These are phyloP conservation scores for Leonotis leonurus DNA, from an alignment of 257 asterid species.

Conservation along the genomic window DNA sequence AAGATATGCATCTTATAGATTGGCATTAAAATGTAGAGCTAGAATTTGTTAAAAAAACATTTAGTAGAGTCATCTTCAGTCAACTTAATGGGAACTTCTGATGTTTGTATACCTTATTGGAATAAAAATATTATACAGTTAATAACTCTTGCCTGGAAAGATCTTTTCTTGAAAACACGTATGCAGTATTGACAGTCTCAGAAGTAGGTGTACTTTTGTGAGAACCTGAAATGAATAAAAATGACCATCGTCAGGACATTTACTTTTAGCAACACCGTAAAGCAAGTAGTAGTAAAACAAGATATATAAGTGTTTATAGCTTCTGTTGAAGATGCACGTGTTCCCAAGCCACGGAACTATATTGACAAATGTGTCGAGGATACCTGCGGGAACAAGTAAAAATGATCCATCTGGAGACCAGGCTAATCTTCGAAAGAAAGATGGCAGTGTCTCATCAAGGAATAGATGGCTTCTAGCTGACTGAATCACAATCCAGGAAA, in stretches of 20 bases:
- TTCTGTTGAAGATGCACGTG: neutral
- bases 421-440: constrained; percentile 91
- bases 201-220: constrained; percentile 60
- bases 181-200: constrained; percentile 74
- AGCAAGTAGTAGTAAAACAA: neutral
- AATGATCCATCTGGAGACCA: constrained; percentile 99
- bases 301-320: neutral
- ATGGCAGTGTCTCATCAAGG: constrained; percentile 92
- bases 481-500: constrained; percentile 38
- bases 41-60: no score
- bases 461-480: constrained; percentile 75
- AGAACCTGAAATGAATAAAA: constrained; percentile 46
- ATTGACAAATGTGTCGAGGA: neutral
- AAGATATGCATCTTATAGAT: no score
- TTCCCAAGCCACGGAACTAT: constrained; percentile 1
- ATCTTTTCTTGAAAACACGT: constrained; percentile 79
- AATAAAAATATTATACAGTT: constrained; percentile 12
- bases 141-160: constrained; percentile 79
- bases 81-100: neutral
- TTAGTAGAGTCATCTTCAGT: neutral
- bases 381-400: constrained; percentile 95
- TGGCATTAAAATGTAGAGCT: no score
- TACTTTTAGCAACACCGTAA: neutral
- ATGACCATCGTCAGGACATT: neutral
- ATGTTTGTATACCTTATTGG: neutral